These are phyloP conservation scores for Saccharomycopsis malanga DNA, from an alignment of 805 yeast genomes.

Conservation along the genomic window DNA sequence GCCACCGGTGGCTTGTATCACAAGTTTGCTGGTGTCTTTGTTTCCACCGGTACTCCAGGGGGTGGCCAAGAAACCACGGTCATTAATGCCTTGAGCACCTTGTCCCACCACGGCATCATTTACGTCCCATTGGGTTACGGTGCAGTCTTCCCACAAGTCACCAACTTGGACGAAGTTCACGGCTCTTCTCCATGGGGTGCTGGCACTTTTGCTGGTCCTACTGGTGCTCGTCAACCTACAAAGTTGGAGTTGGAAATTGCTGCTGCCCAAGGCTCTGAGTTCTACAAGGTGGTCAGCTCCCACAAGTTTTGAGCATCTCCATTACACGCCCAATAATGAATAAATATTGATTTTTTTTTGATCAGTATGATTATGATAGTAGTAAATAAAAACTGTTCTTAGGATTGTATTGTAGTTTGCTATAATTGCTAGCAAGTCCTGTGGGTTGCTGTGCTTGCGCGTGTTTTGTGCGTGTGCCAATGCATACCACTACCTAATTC, in stretches of 20 bases:
- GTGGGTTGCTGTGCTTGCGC: no score
- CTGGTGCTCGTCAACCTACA: conserved; percentile 66
- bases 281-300: conserved; percentile 39
- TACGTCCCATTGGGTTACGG: conserved; percentile 74
- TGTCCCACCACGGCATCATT: conserved; percentile 71
- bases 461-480: no score
- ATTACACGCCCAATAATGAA: not conserved
- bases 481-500: no score
- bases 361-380: no score
- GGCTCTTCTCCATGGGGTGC: conserved; percentile 90
- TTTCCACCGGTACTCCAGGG: conserved; percentile 64
- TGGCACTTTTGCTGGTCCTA: conserved; percentile 67
- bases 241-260: conserved; percentile 61
- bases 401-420: no score
- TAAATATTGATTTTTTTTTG: not conserved
- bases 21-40: conserved; percentile 67
- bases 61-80: conserved; percentile 78
- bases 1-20: conserved; percentile 61
- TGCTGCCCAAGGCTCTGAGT: conserved; percentile 56
- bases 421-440: no score
- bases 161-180: conserved; percentile 58
- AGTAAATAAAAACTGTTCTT: no score
- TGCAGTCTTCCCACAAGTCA: conserved; percentile 45
- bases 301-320: no score
- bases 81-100: conserved; percentile 47